A percentile compares a stretch with the other conserved stretches of the same genome.
These are phyloP conservation scores for Singerocomus inundabilis DNA, from an alignment of 1,284 basidiomycete genomes.

Conservation along the genomic window DNA sequence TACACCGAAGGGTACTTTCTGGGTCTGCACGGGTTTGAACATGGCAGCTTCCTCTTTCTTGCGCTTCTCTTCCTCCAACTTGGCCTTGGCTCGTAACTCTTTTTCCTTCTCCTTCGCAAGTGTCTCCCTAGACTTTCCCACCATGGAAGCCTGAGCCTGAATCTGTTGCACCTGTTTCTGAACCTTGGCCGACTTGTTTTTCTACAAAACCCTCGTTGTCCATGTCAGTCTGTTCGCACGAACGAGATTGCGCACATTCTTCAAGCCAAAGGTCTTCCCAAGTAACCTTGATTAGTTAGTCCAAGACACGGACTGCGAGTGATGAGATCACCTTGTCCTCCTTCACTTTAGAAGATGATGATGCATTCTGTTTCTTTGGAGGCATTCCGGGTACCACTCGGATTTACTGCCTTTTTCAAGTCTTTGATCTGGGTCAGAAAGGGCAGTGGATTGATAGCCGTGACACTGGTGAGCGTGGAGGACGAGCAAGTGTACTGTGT, in stretches of 20 bases:
- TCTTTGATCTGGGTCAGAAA: neutral
- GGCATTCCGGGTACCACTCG: constrained; percentile 49
- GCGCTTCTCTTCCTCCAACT: constrained; percentile 79
- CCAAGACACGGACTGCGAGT: constrained; percentile 17
- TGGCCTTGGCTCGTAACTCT: constrained; percentile 72
- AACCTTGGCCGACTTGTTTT: constrained; percentile 94
- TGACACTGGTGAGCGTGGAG: too few relatives aligned
- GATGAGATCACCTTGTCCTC: constrained; percentile 66
- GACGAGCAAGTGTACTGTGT: neutral
- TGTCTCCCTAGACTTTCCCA: constrained; percentile 77
- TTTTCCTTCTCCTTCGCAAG: constrained; percentile 86
- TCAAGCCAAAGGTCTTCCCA: constrained; percentile 84
- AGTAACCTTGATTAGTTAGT: constrained; percentile 34
- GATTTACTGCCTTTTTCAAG: neutral
- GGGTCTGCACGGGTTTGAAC: constrained; percentile 73
- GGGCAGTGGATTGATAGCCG: neutral
- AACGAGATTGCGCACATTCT: constrained; percentile 63
- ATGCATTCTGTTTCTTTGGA: constrained; percentile 60
- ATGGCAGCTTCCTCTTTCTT: constrained; percentile 85
- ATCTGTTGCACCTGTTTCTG: constrained; percentile 82
- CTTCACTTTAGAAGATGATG: constrained; percentile 55
- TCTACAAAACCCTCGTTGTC: constrained; percentile 44
- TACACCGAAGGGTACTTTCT: constrained; percentile 94
- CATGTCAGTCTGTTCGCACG: constrained; percentile 8
- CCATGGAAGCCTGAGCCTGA: constrained; percentile 67